phyloP scores from a whole-genome alignment of 306 rosid species.

The Glycine latifolia region DNA sequence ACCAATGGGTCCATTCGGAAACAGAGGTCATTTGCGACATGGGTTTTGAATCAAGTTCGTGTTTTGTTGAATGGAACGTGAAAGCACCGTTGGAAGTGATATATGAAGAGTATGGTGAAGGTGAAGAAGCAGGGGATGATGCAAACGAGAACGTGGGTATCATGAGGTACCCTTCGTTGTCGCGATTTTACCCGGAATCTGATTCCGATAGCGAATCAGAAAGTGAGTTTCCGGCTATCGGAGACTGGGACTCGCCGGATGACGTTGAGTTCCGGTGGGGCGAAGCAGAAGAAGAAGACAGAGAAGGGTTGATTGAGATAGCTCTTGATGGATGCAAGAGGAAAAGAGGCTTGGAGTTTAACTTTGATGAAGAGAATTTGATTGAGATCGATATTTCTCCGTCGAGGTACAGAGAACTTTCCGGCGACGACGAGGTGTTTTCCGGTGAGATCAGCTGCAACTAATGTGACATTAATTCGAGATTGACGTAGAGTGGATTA shows the following conservation, averaged over 20 bases:
- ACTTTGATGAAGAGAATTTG: slow-evolving; percentile 58
- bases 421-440: slow-evolving; percentile 45
- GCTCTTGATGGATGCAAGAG: slow-evolving; percentile 56
- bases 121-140: slow-evolving; percentile 51
- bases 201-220: slow-evolving; percentile 81
- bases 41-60: slow-evolving; percentile 44
- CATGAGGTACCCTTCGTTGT: slow-evolving; percentile 57
- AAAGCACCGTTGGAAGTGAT: slow-evolving; percentile 84
- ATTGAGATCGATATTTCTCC: slow-evolving; percentile 66
- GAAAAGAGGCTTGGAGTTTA: slow-evolving; percentile 45
- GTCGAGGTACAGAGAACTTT: slow-evolving; percentile 46
- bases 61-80: slow-evolving; percentile 75
- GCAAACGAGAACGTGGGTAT: slow-evolving; percentile 38
- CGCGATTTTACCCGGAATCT: slow-evolving; percentile 73
- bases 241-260: slow-evolving; percentile 60
- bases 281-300: slow-evolving; percentile 73
- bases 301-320: slow-evolving; percentile 86
- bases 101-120: slow-evolving; percentile 71
- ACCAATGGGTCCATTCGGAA: slow-evolving; percentile 41
- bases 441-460: slow-evolving; percentile 53
- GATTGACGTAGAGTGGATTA: slow-evolving; percentile 22
- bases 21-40: slow-evolving; percentile 33
- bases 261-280: slow-evolving; percentile 57
- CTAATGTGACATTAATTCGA: slow-evolving; percentile 44
- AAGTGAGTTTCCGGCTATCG: slow-evolving; percentile 43